These are phyloP conservation scores for Xylaria nigripes DNA, from an alignment of 495 filamentous ascomycete genomes.

Conservation along the genomic window DNA sequence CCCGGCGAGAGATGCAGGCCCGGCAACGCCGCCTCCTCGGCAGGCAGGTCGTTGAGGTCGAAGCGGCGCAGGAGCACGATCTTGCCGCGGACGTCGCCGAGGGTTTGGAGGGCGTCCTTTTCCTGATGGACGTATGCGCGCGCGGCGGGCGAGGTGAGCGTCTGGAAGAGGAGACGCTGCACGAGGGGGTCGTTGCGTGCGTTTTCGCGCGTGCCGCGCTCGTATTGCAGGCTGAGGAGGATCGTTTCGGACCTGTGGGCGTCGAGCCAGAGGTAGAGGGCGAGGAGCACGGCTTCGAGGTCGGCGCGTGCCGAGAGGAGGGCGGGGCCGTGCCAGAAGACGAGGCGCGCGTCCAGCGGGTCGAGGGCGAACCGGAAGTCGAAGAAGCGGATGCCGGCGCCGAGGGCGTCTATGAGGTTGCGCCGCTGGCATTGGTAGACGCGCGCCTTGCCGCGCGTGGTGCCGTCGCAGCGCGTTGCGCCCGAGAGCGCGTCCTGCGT, in stretches of 20 bases:
- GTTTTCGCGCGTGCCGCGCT: conserved; percentile 58
- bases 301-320: conserved; percentile 38
- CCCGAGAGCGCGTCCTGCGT: conserved; percentile 32
- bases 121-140: conserved; percentile 50
- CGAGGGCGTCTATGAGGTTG: conserved; percentile 32
- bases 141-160: conserved; percentile 55
- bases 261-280: conserved; percentile 50
- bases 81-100: conserved; percentile 70
- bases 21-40: conserved; percentile 36
- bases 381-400: conserved; percentile 44
- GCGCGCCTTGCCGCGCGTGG: conserved; percentile 21
- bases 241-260: conserved; percentile 60
- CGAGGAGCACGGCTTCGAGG: conserved; percentile 41
- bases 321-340: conserved; percentile 44
- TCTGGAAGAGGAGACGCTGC: conserved; percentile 57
- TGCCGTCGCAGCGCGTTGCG: conserved; percentile 33
- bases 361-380: conserved; percentile 45
- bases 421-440: conserved; percentile 38
- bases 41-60: conserved; percentile 43
- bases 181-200: conserved; percentile 37
- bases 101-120: conserved; percentile 50
- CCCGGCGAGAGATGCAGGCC: conserved; percentile 71
- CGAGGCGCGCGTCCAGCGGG: conserved; percentile 34
- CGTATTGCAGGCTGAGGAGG: conserved; percentile 76
- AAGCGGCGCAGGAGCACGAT: conserved; percentile 74